phyloP scores from a whole-genome alignment of 108 stramenopile species.

The Stephanodiscus minutulus region DNA sequence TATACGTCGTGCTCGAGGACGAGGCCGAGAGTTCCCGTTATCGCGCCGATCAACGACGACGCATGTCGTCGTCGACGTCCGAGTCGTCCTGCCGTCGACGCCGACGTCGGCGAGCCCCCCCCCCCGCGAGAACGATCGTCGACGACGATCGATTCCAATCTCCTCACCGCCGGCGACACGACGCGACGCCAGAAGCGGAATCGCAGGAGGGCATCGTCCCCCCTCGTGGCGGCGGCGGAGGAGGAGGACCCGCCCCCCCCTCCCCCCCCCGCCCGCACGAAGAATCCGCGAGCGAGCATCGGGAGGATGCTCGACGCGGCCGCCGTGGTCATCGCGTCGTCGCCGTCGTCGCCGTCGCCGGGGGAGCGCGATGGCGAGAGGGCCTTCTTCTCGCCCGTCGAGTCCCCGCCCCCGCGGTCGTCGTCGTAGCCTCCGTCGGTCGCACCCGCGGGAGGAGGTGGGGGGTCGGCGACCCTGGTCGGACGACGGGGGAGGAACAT shows the following conservation, averaged over 20 bases:
- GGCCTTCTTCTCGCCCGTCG: background rate
- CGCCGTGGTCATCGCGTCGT: background rate
- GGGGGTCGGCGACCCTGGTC: background rate
- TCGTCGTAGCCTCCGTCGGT: background rate
- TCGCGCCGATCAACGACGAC: conserved; percentile 17
- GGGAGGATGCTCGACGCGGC: conserved; percentile 25
- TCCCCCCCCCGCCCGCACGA: conserved; percentile 10
- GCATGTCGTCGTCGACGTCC: background rate
- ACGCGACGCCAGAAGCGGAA: conserved; percentile 45
- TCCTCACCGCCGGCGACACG: conserved; percentile 20
- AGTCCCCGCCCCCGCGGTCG: background rate
- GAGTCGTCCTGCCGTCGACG: too few species aligned
- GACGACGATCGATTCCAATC: conserved; percentile 4
- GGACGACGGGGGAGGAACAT: background rate
- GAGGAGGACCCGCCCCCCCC: background rate
- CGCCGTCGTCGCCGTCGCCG: background rate
- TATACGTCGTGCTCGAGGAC: conserved; percentile 69
- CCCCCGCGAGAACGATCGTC: background rate
- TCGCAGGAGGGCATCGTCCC: conserved; percentile 31
- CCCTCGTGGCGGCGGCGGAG: background rate
- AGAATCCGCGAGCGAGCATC: conserved; percentile 26
- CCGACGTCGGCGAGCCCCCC: background rate
- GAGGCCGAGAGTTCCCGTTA: conserved; percentile 39
- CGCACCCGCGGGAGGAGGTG: background rate
- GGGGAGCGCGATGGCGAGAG: too few species aligned